Conservation (phyloP, 177 flowering plant species). For the Vitis hybrid region DNA sequence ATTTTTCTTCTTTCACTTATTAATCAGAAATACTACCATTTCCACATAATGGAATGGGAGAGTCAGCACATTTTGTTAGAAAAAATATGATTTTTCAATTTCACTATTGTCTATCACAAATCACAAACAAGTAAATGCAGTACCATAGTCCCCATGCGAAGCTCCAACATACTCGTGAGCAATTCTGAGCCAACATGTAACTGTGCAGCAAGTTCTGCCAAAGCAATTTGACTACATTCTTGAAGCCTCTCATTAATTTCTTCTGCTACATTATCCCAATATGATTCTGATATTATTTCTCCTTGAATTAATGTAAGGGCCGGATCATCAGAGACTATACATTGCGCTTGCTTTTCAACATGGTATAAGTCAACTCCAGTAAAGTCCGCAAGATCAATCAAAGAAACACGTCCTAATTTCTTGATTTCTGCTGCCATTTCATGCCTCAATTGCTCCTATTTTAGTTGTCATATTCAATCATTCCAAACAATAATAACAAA, state of each 20-base stretch:
- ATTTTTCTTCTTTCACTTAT: too few relatives aligned
- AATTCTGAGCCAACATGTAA: slow-evolving; percentile 82
- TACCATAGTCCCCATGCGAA: slow-evolving; percentile 82
- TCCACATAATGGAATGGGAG: too few relatives aligned
- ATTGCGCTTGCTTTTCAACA: slow-evolving; percentile 84
- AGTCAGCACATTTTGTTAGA: too few relatives aligned
- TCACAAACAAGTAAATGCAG: slow-evolving; percentile 3
- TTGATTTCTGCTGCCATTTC: slow-evolving; percentile 68
- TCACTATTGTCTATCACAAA: background rate
- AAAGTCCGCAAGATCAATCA: slow-evolving; percentile 84
- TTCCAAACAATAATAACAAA: background rate
- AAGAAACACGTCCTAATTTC: slow-evolving; percentile 71
- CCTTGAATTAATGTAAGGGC: slow-evolving; percentile 81
- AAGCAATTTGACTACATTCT: slow-evolving; percentile 88
- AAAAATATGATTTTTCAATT: background rate
- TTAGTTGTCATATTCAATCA: background rate
- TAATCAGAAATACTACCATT: too few relatives aligned
- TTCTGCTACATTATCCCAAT: slow-evolving; percentile 89
- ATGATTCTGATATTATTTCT: slow-evolving; percentile 74
- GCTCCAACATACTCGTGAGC: slow-evolving; percentile 61
- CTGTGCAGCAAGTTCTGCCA: slow-evolving; percentile 86
- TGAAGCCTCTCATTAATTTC: slow-evolving; percentile 93
- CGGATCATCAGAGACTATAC: slow-evolving; percentile 48
- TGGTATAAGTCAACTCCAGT: slow-evolving; percentile 88
- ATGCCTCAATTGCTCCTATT: slow-evolving; percentile 75